A percentile compares a stretch with the other conserved stretches of the same genome.
These are phyloP conservation scores for Blastobotrys apis DNA, from an alignment of 1,139 yeast genomes.

Conservation along the genomic window DNA sequence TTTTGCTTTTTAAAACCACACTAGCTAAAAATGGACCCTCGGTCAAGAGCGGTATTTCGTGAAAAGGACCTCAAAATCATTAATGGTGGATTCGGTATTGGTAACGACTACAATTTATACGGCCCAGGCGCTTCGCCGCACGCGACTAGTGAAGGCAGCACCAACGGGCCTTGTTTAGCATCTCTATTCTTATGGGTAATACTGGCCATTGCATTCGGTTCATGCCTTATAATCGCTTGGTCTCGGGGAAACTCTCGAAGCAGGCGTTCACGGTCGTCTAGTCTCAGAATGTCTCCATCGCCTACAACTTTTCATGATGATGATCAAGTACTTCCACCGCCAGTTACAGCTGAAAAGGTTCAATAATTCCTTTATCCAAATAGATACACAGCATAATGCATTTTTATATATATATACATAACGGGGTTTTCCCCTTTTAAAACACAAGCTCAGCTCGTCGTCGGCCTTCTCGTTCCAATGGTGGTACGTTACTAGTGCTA, in stretches of 20 bases:
- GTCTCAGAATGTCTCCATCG: too few relatives aligned
- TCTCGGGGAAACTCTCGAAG: too few relatives aligned
- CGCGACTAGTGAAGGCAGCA: not conserved
- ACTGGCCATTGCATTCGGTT: too few relatives aligned
- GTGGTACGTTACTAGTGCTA: constrained; percentile 51
- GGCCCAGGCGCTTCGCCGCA: not conserved
- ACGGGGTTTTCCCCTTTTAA: too few relatives aligned
- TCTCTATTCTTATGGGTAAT: not conserved
- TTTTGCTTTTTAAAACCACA: too few relatives aligned
- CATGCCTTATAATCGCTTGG: too few relatives aligned
- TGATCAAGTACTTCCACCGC: constrained; percentile 1
- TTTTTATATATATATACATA: too few relatives aligned
- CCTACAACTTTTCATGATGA: too few relatives aligned
- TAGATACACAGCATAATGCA: too few relatives aligned
- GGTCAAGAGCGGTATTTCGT: constrained; percentile 9
- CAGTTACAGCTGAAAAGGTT: constrained; percentile 2
- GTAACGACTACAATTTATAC: constrained; percentile 7
- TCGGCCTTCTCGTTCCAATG: constrained; percentile 83
- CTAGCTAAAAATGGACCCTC: constrained; percentile 11
- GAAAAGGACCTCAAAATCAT: constrained; percentile 10
- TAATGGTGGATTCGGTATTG: constrained; percentile 9
- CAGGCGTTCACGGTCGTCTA: too few relatives aligned
- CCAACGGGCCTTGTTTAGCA: not conserved
- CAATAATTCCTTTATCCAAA: not conserved
- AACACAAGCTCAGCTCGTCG: constrained; percentile 23